phyloP scores from a whole-genome alignment of 805 yeast genomes.

The Debaryomyces prosopidis region DNA sequence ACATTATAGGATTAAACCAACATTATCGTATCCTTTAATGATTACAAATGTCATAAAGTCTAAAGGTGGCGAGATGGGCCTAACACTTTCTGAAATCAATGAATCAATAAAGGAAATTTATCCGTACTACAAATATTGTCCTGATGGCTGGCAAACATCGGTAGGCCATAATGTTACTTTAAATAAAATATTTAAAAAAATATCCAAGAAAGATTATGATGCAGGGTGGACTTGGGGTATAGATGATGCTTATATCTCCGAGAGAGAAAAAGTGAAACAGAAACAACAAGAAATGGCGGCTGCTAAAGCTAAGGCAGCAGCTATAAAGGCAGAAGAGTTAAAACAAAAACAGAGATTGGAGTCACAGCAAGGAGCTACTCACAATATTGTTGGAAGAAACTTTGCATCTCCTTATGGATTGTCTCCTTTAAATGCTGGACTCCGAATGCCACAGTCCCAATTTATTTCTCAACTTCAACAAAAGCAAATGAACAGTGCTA shows the following conservation, averaged over 20 bases:
- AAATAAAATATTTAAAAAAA: constrained; percentile 80
- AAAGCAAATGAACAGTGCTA: constrained; percentile 7
- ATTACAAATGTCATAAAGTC: constrained; percentile 77
- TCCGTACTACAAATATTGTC: constrained; percentile 91
- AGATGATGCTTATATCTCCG: constrained; percentile 81
- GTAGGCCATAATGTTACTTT: constrained; percentile 87
- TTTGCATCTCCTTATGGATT: constrained; percentile 25
- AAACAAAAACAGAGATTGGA: constrained; percentile 42
- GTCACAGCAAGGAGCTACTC: constrained; percentile 26
- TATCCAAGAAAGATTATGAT: constrained; percentile 56
- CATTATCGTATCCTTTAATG: constrained; percentile 74
- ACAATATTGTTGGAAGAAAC: constrained; percentile 24
- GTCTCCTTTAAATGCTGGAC: constrained; percentile 16
- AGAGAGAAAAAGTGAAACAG: constrained; percentile 70
- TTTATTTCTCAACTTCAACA: constrained; percentile 21
- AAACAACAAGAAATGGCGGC: constrained; percentile 66
- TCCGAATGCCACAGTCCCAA: constrained; percentile 22
- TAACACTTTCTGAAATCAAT: constrained; percentile 68
- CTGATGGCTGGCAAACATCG: constrained; percentile 97
- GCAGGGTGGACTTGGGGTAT: constrained; percentile 90
- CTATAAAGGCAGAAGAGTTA: constrained; percentile 52
- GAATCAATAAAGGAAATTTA: constrained; percentile 82
- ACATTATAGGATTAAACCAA: constrained; percentile 82
- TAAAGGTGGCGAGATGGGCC: constrained; percentile 66
- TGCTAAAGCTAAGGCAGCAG: constrained; percentile 58